Evolutionary conservation across 352 stramenopile genomes (phyloP), one percentile per base, ranked within the genome.

Genomic region (Discostella stelligera): DNA sequence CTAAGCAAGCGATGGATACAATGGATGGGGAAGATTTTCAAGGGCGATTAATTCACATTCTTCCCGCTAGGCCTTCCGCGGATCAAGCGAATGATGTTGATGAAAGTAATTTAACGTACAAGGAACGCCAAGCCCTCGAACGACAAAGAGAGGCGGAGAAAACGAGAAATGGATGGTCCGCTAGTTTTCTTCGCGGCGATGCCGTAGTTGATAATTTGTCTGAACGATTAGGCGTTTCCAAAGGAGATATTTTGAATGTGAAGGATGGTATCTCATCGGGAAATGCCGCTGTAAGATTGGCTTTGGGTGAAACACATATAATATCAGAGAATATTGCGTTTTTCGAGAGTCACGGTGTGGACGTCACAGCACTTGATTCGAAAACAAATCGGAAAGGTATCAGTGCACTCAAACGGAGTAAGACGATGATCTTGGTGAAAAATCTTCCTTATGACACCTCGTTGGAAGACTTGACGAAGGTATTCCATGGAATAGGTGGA

Each of bases 281-380:
- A 16, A 98, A 98, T 86, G 97, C 98, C 86, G 97, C 97, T 14
- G 97, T 99, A 49, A 90, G 95, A n/a, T 86, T 99, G 56, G 97
- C 97, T 44, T 94, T 99, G 71, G 96, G 93, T 48, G 97, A 99
- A 86, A 99, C 97, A 21, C 96, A 98, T 76, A 91, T 99, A 16
- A 95, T 99, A 50, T 94, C 98, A 82, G 96, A 99, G 71, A 99
- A 98, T 89, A 96, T 97, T 74, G 87, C 97, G 53, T 99, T 98
- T 74, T 98, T 99, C 76, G 88, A 93, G 7, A 83, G 95, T 9
- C 82, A 98, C 84, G 96, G 96, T 41, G 91, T 99, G 27, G 94
- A 98, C 71, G 84, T 99, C 55, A 92, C 96, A 27, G 94, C 92
- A 20, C 93, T 98, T 79, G 95, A 98, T 72, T 90, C 90, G 37